Percentiles rank a stretch among this genome's conserved stretches.
These are phyloP conservation scores for Acephala macrosclerotiorum DNA, from an alignment of 2,329 filamentous ascomycete genomes.

Conservation along the genomic window DNA sequence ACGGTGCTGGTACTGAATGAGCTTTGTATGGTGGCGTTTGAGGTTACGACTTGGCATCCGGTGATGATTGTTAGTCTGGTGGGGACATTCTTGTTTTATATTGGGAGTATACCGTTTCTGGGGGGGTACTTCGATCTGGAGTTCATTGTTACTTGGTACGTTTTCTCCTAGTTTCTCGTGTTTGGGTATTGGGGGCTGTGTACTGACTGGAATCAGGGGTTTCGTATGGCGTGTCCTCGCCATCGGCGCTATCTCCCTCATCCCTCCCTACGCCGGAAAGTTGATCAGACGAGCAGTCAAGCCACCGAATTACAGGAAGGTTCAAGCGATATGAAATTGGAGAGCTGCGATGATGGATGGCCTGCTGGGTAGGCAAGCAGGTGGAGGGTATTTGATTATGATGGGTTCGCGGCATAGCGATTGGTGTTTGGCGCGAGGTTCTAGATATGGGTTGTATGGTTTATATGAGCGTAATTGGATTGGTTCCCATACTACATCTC, in stretches of 20 bases:
- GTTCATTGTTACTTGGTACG: constrained; percentile 76
- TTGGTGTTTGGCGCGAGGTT: constrained; percentile 12
- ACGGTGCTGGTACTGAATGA: constrained; percentile 94
- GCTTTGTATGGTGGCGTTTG: constrained; percentile 94
- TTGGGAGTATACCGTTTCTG: constrained; percentile 85
- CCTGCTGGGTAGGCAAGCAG: not conserved
- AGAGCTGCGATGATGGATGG: not conserved
- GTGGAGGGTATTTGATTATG: not conserved
- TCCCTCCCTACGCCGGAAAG: constrained; percentile 89
- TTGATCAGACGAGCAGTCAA: constrained; percentile 84
- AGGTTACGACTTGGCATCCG: constrained; percentile 96
- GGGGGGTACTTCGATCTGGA: constrained; percentile 87
- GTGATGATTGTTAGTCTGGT: constrained; percentile 87
- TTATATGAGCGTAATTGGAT: constrained; percentile 10
- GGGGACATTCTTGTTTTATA: constrained; percentile 82
- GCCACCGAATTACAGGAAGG: constrained; percentile 94
- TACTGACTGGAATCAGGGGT: constrained; percentile 56
- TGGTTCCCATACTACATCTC: not conserved
- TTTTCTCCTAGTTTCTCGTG: constrained; percentile 14
- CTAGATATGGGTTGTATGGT: constrained; percentile 2
- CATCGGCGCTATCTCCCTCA: constrained; percentile 79
- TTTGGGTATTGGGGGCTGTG: not conserved
- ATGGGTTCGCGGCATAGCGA: constrained; percentile 18
- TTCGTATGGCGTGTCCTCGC: constrained; percentile 90
- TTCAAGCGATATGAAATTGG: constrained; percentile 64